These are phyloP conservation scores for Aaosphaeria arxii DNA, from an alignment of 2,329 filamentous ascomycete species.

Conservation along the genomic window DNA sequence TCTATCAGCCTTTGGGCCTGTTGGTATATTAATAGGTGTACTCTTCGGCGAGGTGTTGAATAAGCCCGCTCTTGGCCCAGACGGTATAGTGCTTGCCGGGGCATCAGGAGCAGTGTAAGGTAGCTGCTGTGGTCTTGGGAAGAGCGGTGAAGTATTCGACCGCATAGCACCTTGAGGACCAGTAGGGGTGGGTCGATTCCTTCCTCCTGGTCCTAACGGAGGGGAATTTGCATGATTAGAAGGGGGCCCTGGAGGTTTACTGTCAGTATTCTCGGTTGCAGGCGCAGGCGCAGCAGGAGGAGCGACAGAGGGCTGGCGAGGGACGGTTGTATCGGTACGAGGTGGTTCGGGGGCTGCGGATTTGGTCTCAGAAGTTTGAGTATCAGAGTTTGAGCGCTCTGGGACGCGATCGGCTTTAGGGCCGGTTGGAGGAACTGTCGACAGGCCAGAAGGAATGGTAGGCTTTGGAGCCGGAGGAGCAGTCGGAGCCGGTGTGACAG, in stretches of 20 bases:
- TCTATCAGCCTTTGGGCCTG: slow-evolving; percentile 39
- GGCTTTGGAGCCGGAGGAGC: slow-evolving; percentile 9
- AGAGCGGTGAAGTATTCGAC: slow-evolving; percentile 31
- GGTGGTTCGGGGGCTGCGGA: slow-evolving; percentile 21
- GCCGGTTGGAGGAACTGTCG: slow-evolving; percentile 37
- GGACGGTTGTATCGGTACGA: slow-evolving; percentile 10
- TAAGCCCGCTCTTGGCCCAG: slow-evolving; percentile 24
- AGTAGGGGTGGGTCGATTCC: slow-evolving; percentile 25
- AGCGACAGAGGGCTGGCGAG: slow-evolving; percentile 12
- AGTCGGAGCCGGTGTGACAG: slow-evolving; percentile 17
- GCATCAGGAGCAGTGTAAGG: slow-evolving; percentile 23
- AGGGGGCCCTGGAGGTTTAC: slow-evolving; percentile 2
- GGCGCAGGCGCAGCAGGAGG: slow-evolving; percentile 5
- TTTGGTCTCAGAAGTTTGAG: slow-evolving; percentile 10
- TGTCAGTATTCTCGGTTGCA: slow-evolving; percentile 1
- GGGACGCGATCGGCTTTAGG: slow-evolving; percentile 36
- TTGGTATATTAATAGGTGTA: slow-evolving; percentile 36
- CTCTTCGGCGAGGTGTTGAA: slow-evolving; percentile 36
- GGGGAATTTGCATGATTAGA: slow-evolving; percentile 20
- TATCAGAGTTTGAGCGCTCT: slow-evolving; percentile 24
- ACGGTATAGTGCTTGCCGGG: slow-evolving; percentile 23
- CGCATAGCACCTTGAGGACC: slow-evolving; percentile 32
- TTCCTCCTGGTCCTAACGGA: slow-evolving; percentile 26
- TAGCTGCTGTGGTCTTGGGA: slow-evolving; percentile 23
- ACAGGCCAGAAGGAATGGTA: slow-evolving; percentile 22